Evolutionary conservation across 2,329 filamentous ascomycete species (phyloP), one percentile per base, ranked within the genome.

Genomic region (Aureobasidium sp.): DNA sequence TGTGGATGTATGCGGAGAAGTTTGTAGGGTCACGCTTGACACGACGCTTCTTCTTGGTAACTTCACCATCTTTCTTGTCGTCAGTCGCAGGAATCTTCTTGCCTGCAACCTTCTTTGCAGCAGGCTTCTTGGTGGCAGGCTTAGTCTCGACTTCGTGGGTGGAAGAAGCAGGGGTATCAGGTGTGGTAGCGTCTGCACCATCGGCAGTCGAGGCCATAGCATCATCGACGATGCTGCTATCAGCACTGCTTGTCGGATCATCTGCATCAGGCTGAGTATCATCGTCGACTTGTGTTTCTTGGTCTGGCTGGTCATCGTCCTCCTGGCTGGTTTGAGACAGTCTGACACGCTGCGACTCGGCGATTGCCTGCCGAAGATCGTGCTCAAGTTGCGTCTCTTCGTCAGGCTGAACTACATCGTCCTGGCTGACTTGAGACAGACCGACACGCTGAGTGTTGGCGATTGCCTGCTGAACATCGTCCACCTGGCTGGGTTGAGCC

Each of bases 61-160:
- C 42, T 2, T 50, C 47, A 29, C 7, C 15, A 26, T 29, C 20
- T 5, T 55, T 61, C 63, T 67, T 60, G 51, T 59, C 56, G 76
- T 46, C 58, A 81, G 86, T 66, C 91, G 83, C 68, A 97, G 74
- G 8, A 91, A 91, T 66, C 92, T 82, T 56, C 26, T 56, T 56
- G 5, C 27, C 23, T 9, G 53, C n/a, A 15, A 17, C 8, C 10
- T 15, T 44, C 41, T 44, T 44, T 3, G 12, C 13, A 15, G 34
- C 34, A 37, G 34, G 20, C 20, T 20, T 13, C 23, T 44, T 15
- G 20, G 13, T 13, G 10, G 23, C 6, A 26, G 34, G 9, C 8
- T 44, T 44, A 17, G 41, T n/a, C 27, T 58, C 41, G 9, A 13
- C n/a, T 12, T 57, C 55, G 15, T 58, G 20, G 5, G 32, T 32